Percentiles rank a stretch among this genome's conserved stretches.
phyloP scores from a whole-genome alignment of 163 green algal genomes.

The Volvox carteri region DNA sequence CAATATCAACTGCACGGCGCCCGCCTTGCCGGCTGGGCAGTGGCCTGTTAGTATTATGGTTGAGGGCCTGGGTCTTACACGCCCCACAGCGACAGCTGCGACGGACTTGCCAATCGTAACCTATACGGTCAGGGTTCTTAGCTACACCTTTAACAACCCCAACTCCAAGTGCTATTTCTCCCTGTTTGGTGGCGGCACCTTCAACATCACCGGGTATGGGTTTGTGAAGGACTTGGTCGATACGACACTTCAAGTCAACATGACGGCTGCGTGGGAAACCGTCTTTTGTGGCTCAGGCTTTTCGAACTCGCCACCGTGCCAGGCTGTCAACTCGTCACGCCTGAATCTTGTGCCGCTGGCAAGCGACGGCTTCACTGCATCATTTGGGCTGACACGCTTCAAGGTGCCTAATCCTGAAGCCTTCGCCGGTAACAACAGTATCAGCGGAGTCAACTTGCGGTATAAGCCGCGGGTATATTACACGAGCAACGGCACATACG shows the following conservation, averaged over 20 bases:
- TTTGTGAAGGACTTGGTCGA: conserved; percentile 39
- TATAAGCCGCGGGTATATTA: conserved; percentile 14
- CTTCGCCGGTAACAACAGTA: conserved; percentile 13
- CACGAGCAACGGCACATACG: neutral
- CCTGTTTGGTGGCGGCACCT: conserved; percentile 40
- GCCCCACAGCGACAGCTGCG: neutral
- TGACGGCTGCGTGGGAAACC: neutral
- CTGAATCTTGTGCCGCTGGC: neutral
- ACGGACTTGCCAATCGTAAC: neutral
- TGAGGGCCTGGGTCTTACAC: conserved; percentile 22
- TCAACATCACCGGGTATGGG: conserved; percentile 30
- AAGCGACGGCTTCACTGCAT: neutral
- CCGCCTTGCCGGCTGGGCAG: conserved; percentile 23
- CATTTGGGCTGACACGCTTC: conserved; percentile 4
- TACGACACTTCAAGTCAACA: neutral
- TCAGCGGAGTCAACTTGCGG: neutral
- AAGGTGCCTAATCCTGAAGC: neutral
- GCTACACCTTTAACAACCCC: neutral
- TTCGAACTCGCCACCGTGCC: neutral
- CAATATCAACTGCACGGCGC: neutral
- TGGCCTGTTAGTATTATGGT: conserved; percentile 46
- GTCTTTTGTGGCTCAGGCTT: neutral
- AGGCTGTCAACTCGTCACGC: neutral
- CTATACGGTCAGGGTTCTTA: neutral
- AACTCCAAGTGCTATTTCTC: conserved; percentile 18